Evolutionary conservation across 306 rosid genomes (phyloP).

Genomic region (Myrica gale): DNA sequence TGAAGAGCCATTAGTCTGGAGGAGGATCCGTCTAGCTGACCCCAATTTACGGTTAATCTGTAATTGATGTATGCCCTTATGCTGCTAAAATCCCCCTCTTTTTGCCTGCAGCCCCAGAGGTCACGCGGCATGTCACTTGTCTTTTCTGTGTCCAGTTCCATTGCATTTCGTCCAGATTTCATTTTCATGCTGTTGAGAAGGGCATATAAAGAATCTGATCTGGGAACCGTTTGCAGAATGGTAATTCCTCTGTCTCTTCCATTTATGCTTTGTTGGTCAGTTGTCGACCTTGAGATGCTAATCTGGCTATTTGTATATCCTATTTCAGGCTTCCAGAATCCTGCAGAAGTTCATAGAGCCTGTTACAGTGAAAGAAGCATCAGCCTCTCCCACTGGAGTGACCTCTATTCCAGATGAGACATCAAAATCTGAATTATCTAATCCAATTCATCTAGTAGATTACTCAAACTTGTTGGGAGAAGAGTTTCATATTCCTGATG

Average conservation of each 20-base stretch:
- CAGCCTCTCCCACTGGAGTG: slow-evolving; percentile 49
- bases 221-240: slow-evolving; percentile 78
- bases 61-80: background rate
- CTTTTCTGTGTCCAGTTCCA: slow-evolving; percentile 55
- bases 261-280: slow-evolving; percentile 6
- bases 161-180: slow-evolving; percentile 73
- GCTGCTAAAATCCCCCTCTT: slow-evolving; percentile 1
- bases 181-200: slow-evolving; percentile 75
- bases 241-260: slow-evolving; percentile 40
- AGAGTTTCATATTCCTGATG: slow-evolving; percentile 69
- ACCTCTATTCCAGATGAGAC: slow-evolving; percentile 48
- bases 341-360: slow-evolving; percentile 72
- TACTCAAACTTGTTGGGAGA: slow-evolving; percentile 85
- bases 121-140: slow-evolving; percentile 57
- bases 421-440: slow-evolving; percentile 47
- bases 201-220: slow-evolving; percentile 81
- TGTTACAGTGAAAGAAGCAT: slow-evolving; percentile 44
- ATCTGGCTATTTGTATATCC: slow-evolving; percentile 22
- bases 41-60: background rate
- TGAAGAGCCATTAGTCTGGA: background rate
- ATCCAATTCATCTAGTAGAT: slow-evolving; percentile 49
- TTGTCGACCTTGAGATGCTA: slow-evolving; percentile 24
- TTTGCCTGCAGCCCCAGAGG: slow-evolving; percentile 71
- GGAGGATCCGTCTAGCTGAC: background rate
- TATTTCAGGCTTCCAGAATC: slow-evolving; percentile 74